phyloP scores from a whole-genome alignment of 805 yeast genomes.

The Candida dajiaensis region DNA sequence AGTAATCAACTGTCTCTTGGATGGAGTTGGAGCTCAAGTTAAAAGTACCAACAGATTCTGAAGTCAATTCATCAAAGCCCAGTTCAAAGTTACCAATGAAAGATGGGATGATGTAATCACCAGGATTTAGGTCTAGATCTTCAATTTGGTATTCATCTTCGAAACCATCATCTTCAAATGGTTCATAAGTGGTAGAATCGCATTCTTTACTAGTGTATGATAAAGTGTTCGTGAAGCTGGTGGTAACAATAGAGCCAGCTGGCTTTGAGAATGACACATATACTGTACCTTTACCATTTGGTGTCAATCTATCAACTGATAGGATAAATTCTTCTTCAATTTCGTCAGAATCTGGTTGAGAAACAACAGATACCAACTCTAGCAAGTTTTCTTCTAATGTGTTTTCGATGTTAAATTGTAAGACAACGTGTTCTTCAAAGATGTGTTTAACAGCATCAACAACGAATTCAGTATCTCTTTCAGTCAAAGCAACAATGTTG shows the following conservation, averaged over 20 bases:
- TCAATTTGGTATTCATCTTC: conserved; percentile 92
- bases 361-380: conserved; percentile 68
- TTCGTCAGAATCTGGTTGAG: conserved; percentile 47
- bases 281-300: conserved; percentile 65
- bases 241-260: conserved; percentile 35
- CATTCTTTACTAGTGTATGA: conserved; percentile 75
- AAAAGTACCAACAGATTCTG: conserved; percentile 60
- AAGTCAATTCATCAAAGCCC: conserved; percentile 65
- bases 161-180: conserved; percentile 70
- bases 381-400: conserved; percentile 75
- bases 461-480: conserved; percentile 88
- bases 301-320: conserved; percentile 66
- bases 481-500: conserved; percentile 63
- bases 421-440: conserved; percentile 63
- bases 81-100: conserved; percentile 71
- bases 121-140: conserved; percentile 64
- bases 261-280: conserved; percentile 73
- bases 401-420: conserved; percentile 81
- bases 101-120: conserved; percentile 77
- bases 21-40: conserved; percentile 46
- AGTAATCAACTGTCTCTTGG: conserved; percentile 50
- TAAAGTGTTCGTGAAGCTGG: conserved; percentile 58
- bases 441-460: conserved; percentile 81
- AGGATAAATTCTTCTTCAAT: conserved; percentile 65
- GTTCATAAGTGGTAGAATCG: conserved; percentile 62